Conservation (phyloP, 495 filamentous ascomycete species). For the Tetracladium marchalianum region DNA sequence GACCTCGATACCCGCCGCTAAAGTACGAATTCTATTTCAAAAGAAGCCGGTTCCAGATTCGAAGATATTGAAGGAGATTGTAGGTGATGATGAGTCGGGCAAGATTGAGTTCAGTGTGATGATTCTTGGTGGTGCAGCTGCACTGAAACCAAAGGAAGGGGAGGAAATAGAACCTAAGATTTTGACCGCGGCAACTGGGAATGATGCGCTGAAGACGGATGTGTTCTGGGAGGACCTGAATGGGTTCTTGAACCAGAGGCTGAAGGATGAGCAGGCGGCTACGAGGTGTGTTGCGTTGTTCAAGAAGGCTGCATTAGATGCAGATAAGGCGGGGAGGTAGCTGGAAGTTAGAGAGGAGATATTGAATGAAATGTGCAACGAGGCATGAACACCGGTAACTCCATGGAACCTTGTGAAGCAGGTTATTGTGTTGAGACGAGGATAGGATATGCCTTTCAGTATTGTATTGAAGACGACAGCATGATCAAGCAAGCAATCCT, state of each 20-base stretch:
- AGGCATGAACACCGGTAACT: too few relatives aligned
- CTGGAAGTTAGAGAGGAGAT: too few relatives aligned
- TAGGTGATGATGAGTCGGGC: slow-evolving; percentile 33
- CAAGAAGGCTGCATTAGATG: slow-evolving; percentile 40
- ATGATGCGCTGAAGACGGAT: slow-evolving; percentile 51
- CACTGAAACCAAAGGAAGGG: slow-evolving; percentile 12
- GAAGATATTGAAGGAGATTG: slow-evolving; percentile 51
- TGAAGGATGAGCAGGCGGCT: slow-evolving; percentile 62
- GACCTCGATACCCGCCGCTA: slow-evolving; percentile 45
- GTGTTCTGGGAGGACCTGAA: slow-evolving; percentile 85
- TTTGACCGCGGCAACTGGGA: slow-evolving; percentile 45
- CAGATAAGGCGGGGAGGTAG: too few relatives aligned
- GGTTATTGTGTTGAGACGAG: too few relatives aligned
- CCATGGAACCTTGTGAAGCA: too few relatives aligned
- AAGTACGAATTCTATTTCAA: slow-evolving; percentile 73
- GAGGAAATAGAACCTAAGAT: slow-evolving; percentile 27
- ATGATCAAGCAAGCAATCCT: too few relatives aligned
- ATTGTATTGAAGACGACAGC: too few relatives aligned
- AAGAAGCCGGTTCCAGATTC: slow-evolving; percentile 72
- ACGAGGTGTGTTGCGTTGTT: slow-evolving; percentile 57
- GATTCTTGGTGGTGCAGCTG: slow-evolving; percentile 59
- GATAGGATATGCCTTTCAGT: too few relatives aligned
- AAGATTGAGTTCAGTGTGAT: slow-evolving; percentile 72
- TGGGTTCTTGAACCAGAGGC: slow-evolving; percentile 66
- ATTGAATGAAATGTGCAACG: too few relatives aligned